Evolutionary conservation across 2,329 filamentous ascomycete genomes (phyloP), one percentile per base, ranked within the genome.

Genomic region (Clarireedia homoeocarpa): DNA sequence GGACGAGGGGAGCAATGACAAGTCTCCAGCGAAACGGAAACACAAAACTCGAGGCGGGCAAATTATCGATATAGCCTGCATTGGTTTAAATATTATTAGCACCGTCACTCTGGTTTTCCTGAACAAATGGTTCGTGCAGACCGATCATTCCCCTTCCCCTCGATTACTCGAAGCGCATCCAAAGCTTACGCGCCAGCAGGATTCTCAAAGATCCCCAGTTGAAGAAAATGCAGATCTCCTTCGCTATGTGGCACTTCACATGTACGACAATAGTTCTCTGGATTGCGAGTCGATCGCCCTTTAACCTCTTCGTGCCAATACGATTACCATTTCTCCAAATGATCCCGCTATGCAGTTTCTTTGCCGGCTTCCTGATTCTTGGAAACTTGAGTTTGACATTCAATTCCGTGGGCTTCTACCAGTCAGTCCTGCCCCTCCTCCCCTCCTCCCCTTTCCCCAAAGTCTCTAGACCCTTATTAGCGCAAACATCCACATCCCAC

Each of bases 241-340:
- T 76, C 47, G 73, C 74, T 17, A 75, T 74, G 71, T 76, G 73
- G 73, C 74, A 76, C 61, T 75, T 75, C 58, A 69, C 70, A 26
- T 73, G 72, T 36, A 76, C 74, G 53, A 67, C 69, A 36, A 68
- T 74, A 57, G 72, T 74, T 47, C 70, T 76, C 44, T 75, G 69
- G 63, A 56, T 75, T 52, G 70, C 73, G 2, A 72, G 71, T 51
- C 70, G 69, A 34, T 65, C 63, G 1, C 71, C 73, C 12, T 75
- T 75, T 67, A 69, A 71, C 61, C 70, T 73, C 40, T 76, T 76
- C 67, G 72, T 74, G 54, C 70, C 72, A 12, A 63, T 75, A 44
- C 71, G 72, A 20, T 61, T 76, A 15, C 73, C 74, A 23, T 69
- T 73, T 45, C 64, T 73, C 59, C 66, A 74, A 58, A 73, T 75